Evolutionary conservation across 495 filamentous ascomycete genomes (phyloP).

Genomic region (Cercophora sp.): DNA sequence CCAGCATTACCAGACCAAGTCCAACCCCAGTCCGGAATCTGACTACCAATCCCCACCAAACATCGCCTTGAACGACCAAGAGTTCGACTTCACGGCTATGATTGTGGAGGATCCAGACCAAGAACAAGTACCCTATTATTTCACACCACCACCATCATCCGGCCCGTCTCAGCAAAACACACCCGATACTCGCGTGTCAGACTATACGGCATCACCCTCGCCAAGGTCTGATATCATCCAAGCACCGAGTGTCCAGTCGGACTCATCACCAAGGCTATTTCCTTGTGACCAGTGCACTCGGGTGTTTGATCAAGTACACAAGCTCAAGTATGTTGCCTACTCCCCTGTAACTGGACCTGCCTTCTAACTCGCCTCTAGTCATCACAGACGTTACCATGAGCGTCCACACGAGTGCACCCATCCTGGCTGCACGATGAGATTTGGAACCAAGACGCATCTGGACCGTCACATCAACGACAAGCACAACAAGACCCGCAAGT

Average conservation of each 20-base stretch:
- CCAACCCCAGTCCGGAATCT: conserved; percentile 20
- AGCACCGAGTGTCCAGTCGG: conserved; percentile 3
- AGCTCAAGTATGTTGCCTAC: conserved; percentile 39
- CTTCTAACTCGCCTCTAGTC: conserved; percentile 22
- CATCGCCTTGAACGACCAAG: conserved; percentile 19
- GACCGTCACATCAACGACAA: conserved; percentile 51
- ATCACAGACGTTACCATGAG: conserved; percentile 48
- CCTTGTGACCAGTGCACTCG: conserved; percentile 40
- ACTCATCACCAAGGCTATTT: conserved; percentile 24
- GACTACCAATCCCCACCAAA: conserved; percentile 14
- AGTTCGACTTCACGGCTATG: neutral
- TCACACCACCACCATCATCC: conserved; percentile 39
- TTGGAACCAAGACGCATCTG: conserved; percentile 51
- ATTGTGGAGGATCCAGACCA: neutral
- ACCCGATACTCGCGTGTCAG: conserved; percentile 37
- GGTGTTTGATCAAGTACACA: conserved; percentile 43
- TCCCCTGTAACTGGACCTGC: neutral
- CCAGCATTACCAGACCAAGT: conserved; percentile 22
- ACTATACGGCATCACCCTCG: conserved; percentile 33
- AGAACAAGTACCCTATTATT: conserved; percentile 17
- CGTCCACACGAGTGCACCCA: conserved; percentile 42
- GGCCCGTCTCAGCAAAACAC: conserved; percentile 40
- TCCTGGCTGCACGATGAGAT: conserved; percentile 38
- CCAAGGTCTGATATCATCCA: conserved; percentile 25
- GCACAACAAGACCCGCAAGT: conserved; percentile 46